Evolutionary conservation across 441 rosid genomes (phyloP).

Genomic region (Heliophila coronopifolia): DNA sequence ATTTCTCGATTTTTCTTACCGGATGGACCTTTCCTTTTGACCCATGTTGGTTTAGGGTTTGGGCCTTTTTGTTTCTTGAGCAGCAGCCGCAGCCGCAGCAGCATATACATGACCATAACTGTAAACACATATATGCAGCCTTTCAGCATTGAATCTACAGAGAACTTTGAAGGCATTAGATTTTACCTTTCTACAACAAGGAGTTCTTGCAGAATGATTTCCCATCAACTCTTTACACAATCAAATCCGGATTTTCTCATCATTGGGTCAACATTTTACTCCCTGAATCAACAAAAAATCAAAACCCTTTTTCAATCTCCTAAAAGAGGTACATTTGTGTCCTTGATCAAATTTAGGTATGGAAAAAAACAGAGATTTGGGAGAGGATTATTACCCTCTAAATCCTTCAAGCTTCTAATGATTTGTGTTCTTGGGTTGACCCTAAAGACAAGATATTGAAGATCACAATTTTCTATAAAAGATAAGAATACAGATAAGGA

Average conservation of each 20-base stretch:
- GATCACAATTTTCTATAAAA: background rate
- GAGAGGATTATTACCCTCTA: conserved; percentile 17
- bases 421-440: conserved; percentile 12
- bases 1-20: conserved; percentile 35
- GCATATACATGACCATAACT: conserved; percentile 30
- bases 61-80: conserved; percentile 24
- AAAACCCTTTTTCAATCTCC: background rate
- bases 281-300: conserved; percentile 14
- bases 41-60: conserved; percentile 16
- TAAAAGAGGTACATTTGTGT: background rate
- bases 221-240: conserved; percentile 34
- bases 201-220: conserved; percentile 22
- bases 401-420: background rate
- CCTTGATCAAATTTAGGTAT: background rate
- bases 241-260: conserved; percentile 16
- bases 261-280: conserved; percentile 24
- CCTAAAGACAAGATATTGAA: background rate
- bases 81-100: conserved; percentile 16
- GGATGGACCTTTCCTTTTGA: conserved; percentile 38
- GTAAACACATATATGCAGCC: conserved; percentile 10
- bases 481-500: conserved; percentile 14
- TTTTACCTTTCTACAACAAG: conserved; percentile 33
- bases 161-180: too few species aligned
- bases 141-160: conserved; percentile 12
- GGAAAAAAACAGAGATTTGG: background rate